Base-by-base conservation (phyloP, 208 protist species). In the Borovskyia barvae region DNA sequence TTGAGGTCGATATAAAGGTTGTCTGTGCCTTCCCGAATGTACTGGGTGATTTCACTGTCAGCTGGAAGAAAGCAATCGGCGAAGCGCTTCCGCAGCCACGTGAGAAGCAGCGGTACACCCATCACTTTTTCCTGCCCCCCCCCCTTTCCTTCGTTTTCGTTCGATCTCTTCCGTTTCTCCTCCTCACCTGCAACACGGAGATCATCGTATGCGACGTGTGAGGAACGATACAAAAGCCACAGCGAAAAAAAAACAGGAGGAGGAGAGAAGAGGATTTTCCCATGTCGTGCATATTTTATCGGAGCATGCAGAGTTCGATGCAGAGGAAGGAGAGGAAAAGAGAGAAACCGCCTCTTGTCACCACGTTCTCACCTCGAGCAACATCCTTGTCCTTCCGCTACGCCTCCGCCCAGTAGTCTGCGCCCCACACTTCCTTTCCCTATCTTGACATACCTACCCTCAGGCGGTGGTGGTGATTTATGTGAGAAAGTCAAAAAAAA, bases 1-100 rank as follows among this genome's bases (percentile, higher is more conserved):
- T 94, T 94, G 26, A 92, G 77, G 48, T 94, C 88, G 24, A 94
- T 80, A 62, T 83, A 94, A 20, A 94, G 67, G 43, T 91, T 87
- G 49, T 94, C 82, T 1, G 67, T 65, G 47, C 56, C 43, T 5
- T 47, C 12, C 1, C 57, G 47, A 19, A 54, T 56, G 36, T 52
- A 54, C 42, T 68, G 26, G 19, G 65, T 61, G 6, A 54, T 42
- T 3, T 41, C 63, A 41, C 66, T 61, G 35, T 61, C 81, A 20
- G 82, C 82, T 11, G 87, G 81, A n/a, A 87, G 36, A 54, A 94
- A 94, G 72, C 88, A 94, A 30, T 71, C 58, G 22, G 77, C 56
- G 50, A 94, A 94, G 39, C 79, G 73, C 43, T 68, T 72, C 47
- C 78, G 79, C 26, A 94, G 66, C 85, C 88, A 94, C 25, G 88